These are phyloP conservation scores for Calonectria pseudoturangicola DNA, from an alignment of 2,329 filamentous ascomycete species.

Conservation along the genomic window DNA sequence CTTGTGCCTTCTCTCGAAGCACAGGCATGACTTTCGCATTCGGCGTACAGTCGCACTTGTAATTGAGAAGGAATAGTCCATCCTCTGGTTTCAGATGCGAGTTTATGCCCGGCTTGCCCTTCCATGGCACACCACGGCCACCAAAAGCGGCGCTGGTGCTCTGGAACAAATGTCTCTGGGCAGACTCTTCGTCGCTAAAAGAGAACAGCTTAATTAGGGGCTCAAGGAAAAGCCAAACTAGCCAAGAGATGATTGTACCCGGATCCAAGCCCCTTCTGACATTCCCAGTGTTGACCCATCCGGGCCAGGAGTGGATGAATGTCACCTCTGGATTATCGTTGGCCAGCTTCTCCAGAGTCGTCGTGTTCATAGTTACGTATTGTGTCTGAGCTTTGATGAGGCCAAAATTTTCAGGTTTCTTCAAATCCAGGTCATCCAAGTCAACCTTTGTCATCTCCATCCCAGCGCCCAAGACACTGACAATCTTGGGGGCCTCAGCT, in stretches of 20 bases:
- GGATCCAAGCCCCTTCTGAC: constrained; percentile 53
- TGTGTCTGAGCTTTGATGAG: constrained; percentile 55
- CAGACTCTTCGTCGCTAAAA: constrained; percentile 56
- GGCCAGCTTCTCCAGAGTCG: constrained; percentile 52
- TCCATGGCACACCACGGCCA: constrained; percentile 58
- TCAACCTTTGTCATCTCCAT: constrained; percentile 42
- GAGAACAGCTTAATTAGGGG: constrained; percentile 57
- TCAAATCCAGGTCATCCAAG: constrained; percentile 54
- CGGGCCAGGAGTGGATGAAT: constrained; percentile 56
- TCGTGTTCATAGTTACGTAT: constrained; percentile 52
- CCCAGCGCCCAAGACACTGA: constrained; percentile 53
- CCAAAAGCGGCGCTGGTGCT: constrained; percentile 61
- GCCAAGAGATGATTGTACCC: constrained; percentile 53
- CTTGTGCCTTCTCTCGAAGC: constrained; percentile 56
- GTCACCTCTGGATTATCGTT: constrained; percentile 45
- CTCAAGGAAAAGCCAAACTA: constrained; percentile 58
- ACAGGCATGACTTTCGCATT: constrained; percentile 55
- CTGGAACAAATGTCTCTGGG: constrained; percentile 59
- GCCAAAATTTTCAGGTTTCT: constrained; percentile 51
- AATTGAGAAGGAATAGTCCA: constrained; percentile 60
- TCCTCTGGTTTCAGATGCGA: constrained; percentile 48
- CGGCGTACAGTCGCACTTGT: constrained; percentile 56
- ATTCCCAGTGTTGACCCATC: constrained; percentile 56
- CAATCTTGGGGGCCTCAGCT: constrained; percentile 52
- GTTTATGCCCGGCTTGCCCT: constrained; percentile 56